Conservation (phyloP, 441 rosid species). For the Brassica hybrid region DNA sequence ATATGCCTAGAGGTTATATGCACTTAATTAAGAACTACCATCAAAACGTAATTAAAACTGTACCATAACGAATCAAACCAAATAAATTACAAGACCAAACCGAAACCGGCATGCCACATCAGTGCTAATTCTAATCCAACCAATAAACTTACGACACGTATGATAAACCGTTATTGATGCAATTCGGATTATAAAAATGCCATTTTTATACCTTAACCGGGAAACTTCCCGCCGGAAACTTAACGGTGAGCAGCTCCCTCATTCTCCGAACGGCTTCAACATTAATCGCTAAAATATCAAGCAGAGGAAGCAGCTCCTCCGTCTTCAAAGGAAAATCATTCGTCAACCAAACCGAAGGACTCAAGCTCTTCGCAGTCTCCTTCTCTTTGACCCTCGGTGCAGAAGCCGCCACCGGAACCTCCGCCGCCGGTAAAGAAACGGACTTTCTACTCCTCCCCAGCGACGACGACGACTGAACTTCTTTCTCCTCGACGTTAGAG, state of each 20-base stretch:
- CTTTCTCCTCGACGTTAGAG: slow-evolving; percentile 51
- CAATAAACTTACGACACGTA: slow-evolving; percentile 9
- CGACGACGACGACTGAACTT: slow-evolving; percentile 49
- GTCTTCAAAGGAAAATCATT: slow-evolving; percentile 80
- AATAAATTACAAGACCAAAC: slow-evolving; percentile 3
- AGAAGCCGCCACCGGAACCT: slow-evolving; percentile 42
- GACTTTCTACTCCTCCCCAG: slow-evolving; percentile 58
- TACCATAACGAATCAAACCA: background rate
- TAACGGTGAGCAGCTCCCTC: slow-evolving; percentile 83
- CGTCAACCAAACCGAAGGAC: slow-evolving; percentile 92
- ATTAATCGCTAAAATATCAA: slow-evolving; percentile 87
- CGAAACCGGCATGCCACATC: background rate
- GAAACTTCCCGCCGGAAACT: slow-evolving; percentile 86
- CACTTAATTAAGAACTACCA: background rate
- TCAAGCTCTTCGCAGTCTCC: slow-evolving; percentile 83
- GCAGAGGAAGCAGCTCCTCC: slow-evolving; percentile 90
- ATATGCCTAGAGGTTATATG: background rate
- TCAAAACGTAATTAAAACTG: background rate
- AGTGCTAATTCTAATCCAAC: background rate
- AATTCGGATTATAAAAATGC: background rate
- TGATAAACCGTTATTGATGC: background rate
- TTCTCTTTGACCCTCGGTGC: slow-evolving; percentile 61
- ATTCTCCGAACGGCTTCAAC: slow-evolving; percentile 95
- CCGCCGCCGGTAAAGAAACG: slow-evolving; percentile 30
- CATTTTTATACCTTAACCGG: slow-evolving; percentile 79